These are phyloP conservation scores for Geotrichum klebahnii DNA, from an alignment of 1,139 yeast genomes.

Conservation along the genomic window DNA sequence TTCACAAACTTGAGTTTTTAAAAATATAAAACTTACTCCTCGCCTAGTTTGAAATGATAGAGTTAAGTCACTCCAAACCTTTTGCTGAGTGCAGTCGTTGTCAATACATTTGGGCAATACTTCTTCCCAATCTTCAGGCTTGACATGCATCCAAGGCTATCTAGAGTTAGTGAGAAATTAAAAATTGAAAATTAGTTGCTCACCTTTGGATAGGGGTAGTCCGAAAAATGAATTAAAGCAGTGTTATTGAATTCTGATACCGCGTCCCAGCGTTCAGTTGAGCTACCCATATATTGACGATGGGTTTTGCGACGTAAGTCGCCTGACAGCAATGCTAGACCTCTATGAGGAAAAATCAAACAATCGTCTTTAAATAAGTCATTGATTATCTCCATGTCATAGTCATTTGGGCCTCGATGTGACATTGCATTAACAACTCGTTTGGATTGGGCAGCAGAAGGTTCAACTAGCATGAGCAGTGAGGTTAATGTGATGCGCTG, in stretches of 20 bases:
- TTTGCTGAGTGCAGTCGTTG: constrained; percentile 5
- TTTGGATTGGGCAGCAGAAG: constrained; percentile 37
- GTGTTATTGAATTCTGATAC: not conserved
- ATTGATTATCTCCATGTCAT: constrained; percentile 52
- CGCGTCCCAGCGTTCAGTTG: constrained; percentile 17
- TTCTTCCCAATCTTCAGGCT: not conserved
- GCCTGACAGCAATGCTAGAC: constrained; percentile 49
- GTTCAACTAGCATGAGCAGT: constrained; percentile 49
- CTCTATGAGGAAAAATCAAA: constrained; percentile 46
- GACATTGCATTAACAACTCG: constrained; percentile 38
- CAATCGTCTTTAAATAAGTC: constrained; percentile 35
- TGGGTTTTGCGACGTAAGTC: constrained; percentile 40
- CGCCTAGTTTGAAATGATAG: constrained; percentile 9
- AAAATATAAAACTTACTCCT: not conserved
- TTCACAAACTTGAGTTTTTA: not conserved
- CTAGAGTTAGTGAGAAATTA: not conserved
- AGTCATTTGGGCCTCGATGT: constrained; percentile 38
- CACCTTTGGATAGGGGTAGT: constrained; percentile 23
- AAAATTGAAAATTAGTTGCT: not conserved
- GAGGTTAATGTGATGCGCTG: constrained; percentile 32
- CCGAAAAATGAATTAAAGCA: constrained; percentile 20
- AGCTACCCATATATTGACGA: constrained; percentile 16
- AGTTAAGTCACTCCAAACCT: constrained; percentile 6
- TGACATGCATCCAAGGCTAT: constrained; percentile 14
- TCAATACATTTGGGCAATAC: constrained; percentile 10